These are phyloP conservation scores for Podaxis sp. DNA, from an alignment of 768 basidiomycete genomes.

Conservation along the genomic window DNA sequence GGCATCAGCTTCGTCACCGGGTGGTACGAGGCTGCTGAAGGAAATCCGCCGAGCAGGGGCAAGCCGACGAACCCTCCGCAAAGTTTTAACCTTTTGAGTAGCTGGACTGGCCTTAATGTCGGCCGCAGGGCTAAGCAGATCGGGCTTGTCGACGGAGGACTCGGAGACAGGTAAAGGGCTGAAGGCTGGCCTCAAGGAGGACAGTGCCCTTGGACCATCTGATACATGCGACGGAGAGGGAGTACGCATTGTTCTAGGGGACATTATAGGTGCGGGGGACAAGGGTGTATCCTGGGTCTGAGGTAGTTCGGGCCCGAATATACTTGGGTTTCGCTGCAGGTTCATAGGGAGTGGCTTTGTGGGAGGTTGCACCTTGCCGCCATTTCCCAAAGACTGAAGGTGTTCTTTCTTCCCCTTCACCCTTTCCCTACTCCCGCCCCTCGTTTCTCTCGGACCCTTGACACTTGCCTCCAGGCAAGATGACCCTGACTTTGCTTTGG, in stretches of 20 bases:
- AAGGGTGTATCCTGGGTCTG: constrained; percentile 17
- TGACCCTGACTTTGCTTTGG: constrained; percentile 10
- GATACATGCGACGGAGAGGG: constrained; percentile 8
- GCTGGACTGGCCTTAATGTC: constrained; percentile 15
- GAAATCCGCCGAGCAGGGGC: constrained; percentile 57
- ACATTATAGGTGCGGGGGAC: constrained; percentile 11
- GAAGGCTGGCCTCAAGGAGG: background rate
- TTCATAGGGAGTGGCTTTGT: constrained; percentile 39
- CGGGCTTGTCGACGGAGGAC: constrained; percentile 6
- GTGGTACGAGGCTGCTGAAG: constrained; percentile 48
- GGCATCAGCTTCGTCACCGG: constrained; percentile 33
- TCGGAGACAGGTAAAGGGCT: constrained; percentile 12
- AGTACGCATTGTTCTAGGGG: background rate
- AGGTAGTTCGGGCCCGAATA: constrained; percentile 64
- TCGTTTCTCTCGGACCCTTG: constrained; percentile 17
- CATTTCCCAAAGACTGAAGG: constrained; percentile 5
- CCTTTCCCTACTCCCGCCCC: constrained; percentile 14
- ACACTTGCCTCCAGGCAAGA: constrained; percentile 7
- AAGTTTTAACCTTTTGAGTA: constrained; percentile 33
- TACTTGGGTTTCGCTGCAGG: constrained; percentile 56
- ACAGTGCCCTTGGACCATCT: background rate
- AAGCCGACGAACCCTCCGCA: constrained; percentile 46
- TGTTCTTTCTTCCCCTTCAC: constrained; percentile 10
- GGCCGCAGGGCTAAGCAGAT: constrained; percentile 7
- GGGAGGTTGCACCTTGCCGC: constrained; percentile 11